Conservation (phyloP, 305 asterid genomes). For the Solanum chacoense region DNA sequence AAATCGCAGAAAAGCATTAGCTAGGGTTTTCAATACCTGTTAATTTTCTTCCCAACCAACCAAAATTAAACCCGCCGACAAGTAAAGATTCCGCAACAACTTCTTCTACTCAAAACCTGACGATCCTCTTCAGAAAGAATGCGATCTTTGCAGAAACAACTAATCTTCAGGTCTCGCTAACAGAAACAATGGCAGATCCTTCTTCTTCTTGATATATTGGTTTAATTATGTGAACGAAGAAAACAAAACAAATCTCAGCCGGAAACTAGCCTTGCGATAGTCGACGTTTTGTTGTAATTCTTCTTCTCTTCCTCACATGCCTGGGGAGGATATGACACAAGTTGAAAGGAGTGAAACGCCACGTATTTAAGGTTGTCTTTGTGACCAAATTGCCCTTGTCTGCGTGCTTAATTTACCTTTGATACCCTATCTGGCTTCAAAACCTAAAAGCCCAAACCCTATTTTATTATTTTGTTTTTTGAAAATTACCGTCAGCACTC, state of each 20-base stretch:
- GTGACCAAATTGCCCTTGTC: conserved; percentile 20
- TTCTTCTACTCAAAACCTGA: background rate
- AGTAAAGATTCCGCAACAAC: background rate
- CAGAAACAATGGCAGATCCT: background rate
- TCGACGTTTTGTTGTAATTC: background rate
- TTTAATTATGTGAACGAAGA: background rate
- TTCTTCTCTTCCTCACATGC: background rate
- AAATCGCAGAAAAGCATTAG: background rate
- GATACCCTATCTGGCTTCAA: conserved; percentile 8
- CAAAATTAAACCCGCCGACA: background rate
- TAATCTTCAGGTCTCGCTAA: background rate
- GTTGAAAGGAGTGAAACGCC: conserved; percentile 4
- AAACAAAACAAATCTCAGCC: background rate
- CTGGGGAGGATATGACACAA: background rate
- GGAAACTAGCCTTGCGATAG: background rate
- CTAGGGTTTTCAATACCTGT: conserved; percentile 11
- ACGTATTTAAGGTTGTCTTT: conserved; percentile 10
- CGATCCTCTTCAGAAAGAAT: background rate
- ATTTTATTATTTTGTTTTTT: background rate
- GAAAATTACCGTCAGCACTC: background rate
- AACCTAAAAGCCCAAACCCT: background rate
- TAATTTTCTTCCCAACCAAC: background rate
- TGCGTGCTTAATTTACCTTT: background rate
- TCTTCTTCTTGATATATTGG: background rate
- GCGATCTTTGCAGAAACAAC: background rate